phyloP scores from a whole-genome alignment of 75 land plant species.

The Selaginella moellendorffii region DNA sequence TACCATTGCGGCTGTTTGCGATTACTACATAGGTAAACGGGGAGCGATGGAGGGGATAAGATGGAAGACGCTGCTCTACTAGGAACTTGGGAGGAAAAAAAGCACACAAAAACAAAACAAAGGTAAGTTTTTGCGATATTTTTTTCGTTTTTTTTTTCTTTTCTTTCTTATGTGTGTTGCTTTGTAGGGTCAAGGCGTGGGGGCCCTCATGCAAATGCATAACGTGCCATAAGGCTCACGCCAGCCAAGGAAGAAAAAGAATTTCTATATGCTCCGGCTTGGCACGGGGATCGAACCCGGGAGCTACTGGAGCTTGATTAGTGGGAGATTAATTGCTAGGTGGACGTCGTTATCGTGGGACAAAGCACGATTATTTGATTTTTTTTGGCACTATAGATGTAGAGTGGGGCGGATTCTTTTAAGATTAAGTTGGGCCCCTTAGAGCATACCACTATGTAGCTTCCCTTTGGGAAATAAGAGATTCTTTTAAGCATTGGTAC shows the following conservation, averaged over 20 bases:
- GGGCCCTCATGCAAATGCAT: not conserved
- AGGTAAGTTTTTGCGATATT: no score
- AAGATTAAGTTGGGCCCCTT: not conserved
- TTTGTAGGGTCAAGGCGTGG: not conserved
- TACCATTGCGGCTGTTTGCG: not conserved
- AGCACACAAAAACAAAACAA: no score
- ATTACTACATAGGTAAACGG: not conserved
- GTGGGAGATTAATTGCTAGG: not conserved
- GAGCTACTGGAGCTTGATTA: no score
- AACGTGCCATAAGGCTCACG: slow-evolving; percentile 1
- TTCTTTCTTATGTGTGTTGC: no score
- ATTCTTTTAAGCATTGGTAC: not conserved
- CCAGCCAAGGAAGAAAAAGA: not conserved
- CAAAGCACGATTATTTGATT: not conserved
- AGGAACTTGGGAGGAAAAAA: no score
- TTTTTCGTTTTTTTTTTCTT: no score
- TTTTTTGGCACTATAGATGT: not conserved
- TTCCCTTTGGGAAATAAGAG: not conserved
- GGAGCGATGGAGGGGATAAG: not conserved
- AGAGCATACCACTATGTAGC: not conserved
- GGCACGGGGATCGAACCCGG: no score
- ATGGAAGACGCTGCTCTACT: no score
- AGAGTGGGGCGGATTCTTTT: not conserved
- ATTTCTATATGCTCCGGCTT: no score
- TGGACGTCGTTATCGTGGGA: not conserved